Base-by-base conservation (phyloP, 169 alveolate species). In the Toxoplasma gondii region DNA sequence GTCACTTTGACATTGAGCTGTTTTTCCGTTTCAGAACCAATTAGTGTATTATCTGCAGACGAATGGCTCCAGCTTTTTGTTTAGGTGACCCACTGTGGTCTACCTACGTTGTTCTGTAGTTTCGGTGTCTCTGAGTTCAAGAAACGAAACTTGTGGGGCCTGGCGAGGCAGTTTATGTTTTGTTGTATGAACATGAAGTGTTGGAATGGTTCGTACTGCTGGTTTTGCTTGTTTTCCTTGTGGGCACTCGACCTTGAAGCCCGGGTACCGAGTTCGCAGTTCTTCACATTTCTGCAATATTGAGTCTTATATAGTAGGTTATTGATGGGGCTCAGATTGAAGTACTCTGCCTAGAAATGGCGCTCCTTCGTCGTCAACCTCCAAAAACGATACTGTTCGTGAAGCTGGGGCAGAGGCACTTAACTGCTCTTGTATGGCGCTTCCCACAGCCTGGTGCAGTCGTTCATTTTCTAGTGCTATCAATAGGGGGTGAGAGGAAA, bases 1-100 rank as follows among this genome's bases (percentile, higher is more conserved):
- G 92, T 54, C 27, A 91, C 54, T 53, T 91, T 94, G 43, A 91
- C 95, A 44, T 91, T 94, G 69, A 94, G 93, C 88, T 94, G 94
- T 27, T 84, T 94, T 38, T 92, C 93, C 54, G 83, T 58, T 19
- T 64, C 67, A 24, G 74, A 22, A 29, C 74, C 95, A 34, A 90
- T 58, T 34, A 43, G 88, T 0, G 82, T 7, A 31, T 44, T 88
- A 53, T 86, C 88, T 44, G 81, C 84, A 54, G 0, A 12, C 84
- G 22, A 16, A 34, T 81, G 29, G 36, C 69, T 16, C 22, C 36
- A 64, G 0, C 17, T 0, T n/a, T n/a, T 12, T 34, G 58, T 1
- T 16, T 17, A 16, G 45, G 29, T 7, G 54, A 44, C 0, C 91
- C 24, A 4, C 43, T 90, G 91, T 70, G 58, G 45, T 16, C 34